Base-by-base conservation (phyloP, 345 rosid genomes). In the Lepidium didymum region DNA sequence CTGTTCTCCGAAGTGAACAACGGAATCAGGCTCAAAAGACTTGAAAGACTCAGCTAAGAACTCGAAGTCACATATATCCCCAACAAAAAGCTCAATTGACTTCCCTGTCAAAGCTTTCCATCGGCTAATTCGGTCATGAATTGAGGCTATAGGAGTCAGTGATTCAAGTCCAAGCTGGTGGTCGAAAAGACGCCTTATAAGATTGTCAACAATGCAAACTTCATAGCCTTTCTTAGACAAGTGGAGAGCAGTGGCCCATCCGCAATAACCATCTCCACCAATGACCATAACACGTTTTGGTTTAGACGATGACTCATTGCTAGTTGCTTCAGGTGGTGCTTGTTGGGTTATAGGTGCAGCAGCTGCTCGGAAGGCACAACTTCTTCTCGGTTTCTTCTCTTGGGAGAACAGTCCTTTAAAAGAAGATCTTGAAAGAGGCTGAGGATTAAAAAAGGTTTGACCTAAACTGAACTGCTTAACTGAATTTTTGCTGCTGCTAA, bases 251-350 rank as follows among this genome's bases (percentile, higher is more conserved):
- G 97, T 94, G 34, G 99, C 97, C 99, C 96, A 90, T 43, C 99
- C 97, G 37, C 99, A 94, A 64, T 94, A 94, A 34, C 99, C 99
- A 72, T 94, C 97, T 68, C 99, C 99, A 44, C 99, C 99, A 34
- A 94, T 87, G 71, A 94, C 85, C 99, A 94, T 86, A 64, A 94
- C 95, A 47, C 89, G 84, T 57, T 81, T 77, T 10, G 75, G 68
- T 83, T 79, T 90, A 38, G 92, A 70, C 5, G 82, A 40, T 21
- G 77, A 85, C 41, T 43, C 61, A 10, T 83, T 55, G 31, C 63
- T 67, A 19, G 57, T 38, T 50, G 88, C 59, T 75, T 83, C 77
- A 4, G 87, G 79, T 52, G 86, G 85, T 59, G 82, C 72, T 71
- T 86, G 81, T 78, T 82, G 86, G 68, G 71, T 81, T 43, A 74